Evolutionary conservation across 345 rosid genomes (phyloP), one percentile per base, ranked within the genome.

Genomic region (Populus nigra): DNA sequence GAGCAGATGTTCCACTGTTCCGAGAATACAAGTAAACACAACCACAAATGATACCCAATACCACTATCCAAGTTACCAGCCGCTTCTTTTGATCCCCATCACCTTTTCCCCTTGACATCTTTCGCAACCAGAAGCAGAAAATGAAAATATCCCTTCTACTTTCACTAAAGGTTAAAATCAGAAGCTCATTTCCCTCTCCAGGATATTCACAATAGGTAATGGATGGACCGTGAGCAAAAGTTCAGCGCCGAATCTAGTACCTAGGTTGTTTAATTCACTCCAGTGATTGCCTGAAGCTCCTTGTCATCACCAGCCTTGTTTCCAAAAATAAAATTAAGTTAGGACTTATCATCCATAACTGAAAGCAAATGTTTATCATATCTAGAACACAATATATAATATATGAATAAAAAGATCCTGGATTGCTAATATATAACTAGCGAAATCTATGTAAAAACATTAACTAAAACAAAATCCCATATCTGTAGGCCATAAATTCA

Each of bases 61-160:
- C 75, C 80, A 91, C 86, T 59, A 90, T 67, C 0, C 85, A 84
- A 75, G 91, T 88, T 76, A 92, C 81, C 18, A 96, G 74, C 68
- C 92, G 89, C 90, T 89, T 94, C 93, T 91, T 96, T 78, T 90
- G 97, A 79, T 88, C 88, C 79, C 91, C 97, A 71, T 94, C 97
- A 68, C 95, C 77, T 89, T 97, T 94, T 85, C 97, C 97, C 87
- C 98, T 94, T 94, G 72, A 18, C 72, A 69, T 69, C 72, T 39
- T 69, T 41, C 3, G 20, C 35, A 69, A 69, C 72, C 45, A 39
- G 53, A 2, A 69, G 8, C 65, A 23, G 23, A 39, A n/a, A 69
- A 39, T 43, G 35, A 69, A 69, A n/a, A 68, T 22, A 31, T 43
- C 55, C 47, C 55, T 39, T 69, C 25, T 23, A 39, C 25, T n/a